Evolutionary conservation across 495 filamentous ascomycete genomes (phyloP).

Genomic region (Penicillium canescens): DNA sequence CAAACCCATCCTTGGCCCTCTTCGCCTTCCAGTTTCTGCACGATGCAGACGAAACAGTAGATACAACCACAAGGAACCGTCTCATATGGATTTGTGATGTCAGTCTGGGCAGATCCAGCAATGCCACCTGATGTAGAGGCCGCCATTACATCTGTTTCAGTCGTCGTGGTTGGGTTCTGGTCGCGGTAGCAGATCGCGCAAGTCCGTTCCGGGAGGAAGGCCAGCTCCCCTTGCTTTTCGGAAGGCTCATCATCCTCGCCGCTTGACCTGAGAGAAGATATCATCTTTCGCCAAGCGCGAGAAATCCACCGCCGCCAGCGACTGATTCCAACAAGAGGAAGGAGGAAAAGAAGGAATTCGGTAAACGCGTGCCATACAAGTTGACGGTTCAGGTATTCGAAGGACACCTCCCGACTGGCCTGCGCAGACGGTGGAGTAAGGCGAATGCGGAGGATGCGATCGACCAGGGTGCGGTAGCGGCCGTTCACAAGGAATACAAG

Average conservation of each 20-base stretch:
- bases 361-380: constrained; percentile 99
- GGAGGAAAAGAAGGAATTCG: constrained; percentile 92
- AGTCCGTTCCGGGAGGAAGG: constrained; percentile 87
- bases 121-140: constrained; percentile 68
- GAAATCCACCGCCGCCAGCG: constrained; percentile 90
- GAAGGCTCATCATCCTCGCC: constrained; percentile 43
- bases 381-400: constrained; percentile 97
- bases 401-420: constrained; percentile 85
- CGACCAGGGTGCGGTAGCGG: constrained; percentile 85
- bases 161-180: constrained; percentile 68
- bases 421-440: constrained; percentile 80
- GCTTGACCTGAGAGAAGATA: constrained; percentile 58
- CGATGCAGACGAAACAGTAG: constrained; percentile 98
- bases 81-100: constrained; percentile 96
- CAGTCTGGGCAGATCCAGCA: constrained; percentile 85
- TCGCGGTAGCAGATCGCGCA: constrained; percentile 98
- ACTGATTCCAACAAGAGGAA: constrained; percentile 90
- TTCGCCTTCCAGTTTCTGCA: constrained; percentile 83
- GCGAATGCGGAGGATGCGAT: constrained; percentile 82
- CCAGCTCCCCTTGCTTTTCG: constrained; percentile 68
- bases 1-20: constrained; percentile 97
- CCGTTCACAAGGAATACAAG: constrained; percentile 88
- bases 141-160: constrained; percentile 67
- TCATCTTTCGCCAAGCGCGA: constrained; percentile 76
- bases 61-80: constrained; percentile 86